Conservation (phyloP, 768 basidiomycete genomes). For the Leucosporidium creatinivorum region DNA sequence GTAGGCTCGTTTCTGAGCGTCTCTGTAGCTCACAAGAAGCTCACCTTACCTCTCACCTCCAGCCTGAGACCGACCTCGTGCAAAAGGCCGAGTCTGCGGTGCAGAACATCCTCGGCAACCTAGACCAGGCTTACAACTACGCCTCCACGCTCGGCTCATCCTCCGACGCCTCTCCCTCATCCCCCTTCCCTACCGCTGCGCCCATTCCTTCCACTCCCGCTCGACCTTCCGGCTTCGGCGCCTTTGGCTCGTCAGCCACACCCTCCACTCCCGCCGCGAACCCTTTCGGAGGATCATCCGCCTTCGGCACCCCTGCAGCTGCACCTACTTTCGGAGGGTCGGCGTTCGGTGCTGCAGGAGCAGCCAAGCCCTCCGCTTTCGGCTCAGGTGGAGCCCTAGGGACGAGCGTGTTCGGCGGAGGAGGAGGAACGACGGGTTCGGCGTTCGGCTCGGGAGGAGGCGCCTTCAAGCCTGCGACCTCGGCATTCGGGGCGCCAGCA, state of each 20-base stretch:
- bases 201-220: slow-evolving; percentile 8
- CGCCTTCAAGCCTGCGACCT: slow-evolving; percentile 20
- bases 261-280: too few species aligned
- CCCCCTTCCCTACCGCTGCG: slow-evolving; percentile 1
- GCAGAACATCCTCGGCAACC: slow-evolving; percentile 21
- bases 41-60: neutral
- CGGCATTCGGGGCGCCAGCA: neutral
- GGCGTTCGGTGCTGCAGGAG: slow-evolving; percentile 7
- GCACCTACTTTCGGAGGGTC: neutral
- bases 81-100: slow-evolving; percentile 22
- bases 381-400: slow-evolving; percentile 9
- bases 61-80: slow-evolving; percentile 2
- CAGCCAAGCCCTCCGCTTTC: slow-evolving; percentile 10
- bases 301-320: neutral
- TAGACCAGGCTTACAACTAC: slow-evolving; percentile 28
- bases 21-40: neutral
- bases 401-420: neutral
- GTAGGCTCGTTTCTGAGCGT: neutral
- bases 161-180: neutral
- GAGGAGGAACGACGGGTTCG: neutral
- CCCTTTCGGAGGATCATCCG: neutral
- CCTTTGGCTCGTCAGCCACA: slow-evolving; percentile 11
- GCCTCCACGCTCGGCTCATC: slow-evolving; percentile 13
- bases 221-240: slow-evolving; percentile 13
- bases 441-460: too few species aligned